These are phyloP conservation scores for Trametes cingulata DNA, from an alignment of 768 basidiomycete genomes.

Conservation along the genomic window DNA sequence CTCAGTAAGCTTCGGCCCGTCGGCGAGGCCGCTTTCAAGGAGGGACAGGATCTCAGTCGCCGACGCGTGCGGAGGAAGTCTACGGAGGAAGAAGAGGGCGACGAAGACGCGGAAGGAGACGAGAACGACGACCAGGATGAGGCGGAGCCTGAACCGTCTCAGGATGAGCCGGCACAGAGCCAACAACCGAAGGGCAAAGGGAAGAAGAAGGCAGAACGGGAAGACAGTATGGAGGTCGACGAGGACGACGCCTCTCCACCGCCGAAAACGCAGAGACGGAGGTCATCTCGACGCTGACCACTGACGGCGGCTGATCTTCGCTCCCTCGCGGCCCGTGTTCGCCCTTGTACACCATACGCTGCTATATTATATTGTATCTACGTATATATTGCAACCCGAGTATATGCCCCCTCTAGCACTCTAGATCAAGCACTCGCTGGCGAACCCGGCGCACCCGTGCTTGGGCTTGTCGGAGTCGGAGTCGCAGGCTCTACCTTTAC, in stretches of 20 bases:
- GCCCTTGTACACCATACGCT: constrained; percentile 8
- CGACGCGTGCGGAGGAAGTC: constrained; percentile 36
- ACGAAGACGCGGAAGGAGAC: constrained; percentile 50
- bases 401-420: constrained; percentile 5
- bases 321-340: not conserved
- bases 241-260: constrained; percentile 36
- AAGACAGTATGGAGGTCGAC: constrained; percentile 46
- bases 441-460: not conserved
- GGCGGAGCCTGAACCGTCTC: constrained; percentile 30
- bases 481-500: constrained; percentile 22
- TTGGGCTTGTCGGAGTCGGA: not conserved
- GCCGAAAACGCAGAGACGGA: constrained; percentile 24
- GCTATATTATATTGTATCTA: constrained; percentile 24
- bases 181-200: constrained; percentile 27
- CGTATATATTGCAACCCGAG: constrained; percentile 3
- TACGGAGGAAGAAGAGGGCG: constrained; percentile 36
- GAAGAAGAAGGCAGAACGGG: constrained; percentile 29
- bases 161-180: constrained; percentile 29
- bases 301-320: not conserved
- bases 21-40: constrained; percentile 68
- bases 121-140: constrained; percentile 39
- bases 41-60: constrained; percentile 46
- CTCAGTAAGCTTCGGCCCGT: constrained; percentile 52
- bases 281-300: constrained; percentile 21
- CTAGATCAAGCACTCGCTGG: not conserved